Evolutionary conservation across 257 asterid genomes (phyloP).

Genomic region (Nicotiana obtusifolia): DNA sequence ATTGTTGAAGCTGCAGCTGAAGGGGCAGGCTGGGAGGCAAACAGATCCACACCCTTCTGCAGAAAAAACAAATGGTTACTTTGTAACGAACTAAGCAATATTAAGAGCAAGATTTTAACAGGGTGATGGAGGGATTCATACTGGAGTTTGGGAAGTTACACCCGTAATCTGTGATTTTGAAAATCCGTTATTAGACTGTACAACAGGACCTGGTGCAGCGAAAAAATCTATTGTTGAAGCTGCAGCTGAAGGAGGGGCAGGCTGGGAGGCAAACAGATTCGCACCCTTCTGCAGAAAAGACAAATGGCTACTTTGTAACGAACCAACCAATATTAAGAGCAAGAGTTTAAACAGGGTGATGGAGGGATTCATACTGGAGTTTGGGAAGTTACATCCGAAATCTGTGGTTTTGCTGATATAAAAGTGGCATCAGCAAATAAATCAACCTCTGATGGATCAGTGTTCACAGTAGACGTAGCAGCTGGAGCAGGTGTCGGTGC

Average conservation of each 20-base stretch:
- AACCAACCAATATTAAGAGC: neutral
- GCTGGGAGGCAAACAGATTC: conserved; percentile 69
- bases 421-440: conserved; percentile 86
- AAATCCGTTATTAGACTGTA: conserved; percentile 33
- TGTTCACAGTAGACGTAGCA: conserved; percentile 33
- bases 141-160: conserved; percentile 48
- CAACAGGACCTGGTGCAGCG: conserved; percentile 52
- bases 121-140: conserved; percentile 23
- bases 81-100: conserved; percentile 4
- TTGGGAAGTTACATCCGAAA: conserved; percentile 39
- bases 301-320: conserved; percentile 13
- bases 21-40: conserved; percentile 61
- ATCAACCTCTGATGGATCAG: conserved; percentile 61
- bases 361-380: conserved; percentile 42
- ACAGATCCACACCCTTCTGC: conserved; percentile 62
- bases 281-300: conserved; percentile 40
- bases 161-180: conserved; percentile 36
- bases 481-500: conserved; percentile 44
- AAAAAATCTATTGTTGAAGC: conserved; percentile 63
- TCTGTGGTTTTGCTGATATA: conserved; percentile 66
- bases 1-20: conserved; percentile 46
- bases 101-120: neutral
- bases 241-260: conserved; percentile 44
- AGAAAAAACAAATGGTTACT: conserved; percentile 13
- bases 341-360: conserved; percentile 13